phyloP scores from a whole-genome alignment of 768 basidiomycete genomes.

The Mycena crocata region DNA sequence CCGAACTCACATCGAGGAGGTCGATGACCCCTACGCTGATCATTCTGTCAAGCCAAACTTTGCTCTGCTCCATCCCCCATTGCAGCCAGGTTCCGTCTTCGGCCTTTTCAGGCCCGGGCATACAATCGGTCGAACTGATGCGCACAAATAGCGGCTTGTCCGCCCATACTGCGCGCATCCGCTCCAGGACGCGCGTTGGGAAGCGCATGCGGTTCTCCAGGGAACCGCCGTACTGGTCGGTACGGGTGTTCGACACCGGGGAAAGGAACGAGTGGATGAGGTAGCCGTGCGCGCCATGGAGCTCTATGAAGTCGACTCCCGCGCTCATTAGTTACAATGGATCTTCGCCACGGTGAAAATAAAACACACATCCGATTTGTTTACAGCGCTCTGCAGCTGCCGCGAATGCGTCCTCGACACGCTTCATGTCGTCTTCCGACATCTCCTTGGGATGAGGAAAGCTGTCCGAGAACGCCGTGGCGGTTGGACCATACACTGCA shows the following conservation, averaged over 20 bases:
- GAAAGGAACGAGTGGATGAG: constrained; percentile 68
- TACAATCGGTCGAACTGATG: constrained; percentile 72
- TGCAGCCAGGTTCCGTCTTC: too few species aligned
- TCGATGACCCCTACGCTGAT: constrained; percentile 68
- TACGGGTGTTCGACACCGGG: constrained; percentile 72
- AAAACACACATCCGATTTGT: constrained; percentile 69
- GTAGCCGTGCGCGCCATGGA: constrained; percentile 76
- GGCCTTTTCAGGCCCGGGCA: too few species aligned
- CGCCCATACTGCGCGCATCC: constrained; percentile 68
- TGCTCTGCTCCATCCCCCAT: too few species aligned
- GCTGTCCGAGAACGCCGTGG: constrained; percentile 54
- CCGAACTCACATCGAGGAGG: constrained; percentile 69
- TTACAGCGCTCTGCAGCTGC: constrained; percentile 64
- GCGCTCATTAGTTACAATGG: too few species aligned
- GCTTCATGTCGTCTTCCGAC: constrained; percentile 66
- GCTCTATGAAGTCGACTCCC: constrained; percentile 71
- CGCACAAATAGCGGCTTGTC: constrained; percentile 80
- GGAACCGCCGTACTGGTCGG: constrained; percentile 77
- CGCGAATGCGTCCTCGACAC: constrained; percentile 66
- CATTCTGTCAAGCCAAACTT: too few species aligned
- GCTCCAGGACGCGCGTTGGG: constrained; percentile 67
- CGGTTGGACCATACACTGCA: constrained; percentile 74
- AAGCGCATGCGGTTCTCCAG: constrained; percentile 78
- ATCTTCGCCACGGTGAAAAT: too few species aligned
- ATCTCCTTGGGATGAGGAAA: constrained; percentile 69